phyloP scores from a whole-genome alignment of 805 yeast species.

The Alloascoidea africana region DNA sequence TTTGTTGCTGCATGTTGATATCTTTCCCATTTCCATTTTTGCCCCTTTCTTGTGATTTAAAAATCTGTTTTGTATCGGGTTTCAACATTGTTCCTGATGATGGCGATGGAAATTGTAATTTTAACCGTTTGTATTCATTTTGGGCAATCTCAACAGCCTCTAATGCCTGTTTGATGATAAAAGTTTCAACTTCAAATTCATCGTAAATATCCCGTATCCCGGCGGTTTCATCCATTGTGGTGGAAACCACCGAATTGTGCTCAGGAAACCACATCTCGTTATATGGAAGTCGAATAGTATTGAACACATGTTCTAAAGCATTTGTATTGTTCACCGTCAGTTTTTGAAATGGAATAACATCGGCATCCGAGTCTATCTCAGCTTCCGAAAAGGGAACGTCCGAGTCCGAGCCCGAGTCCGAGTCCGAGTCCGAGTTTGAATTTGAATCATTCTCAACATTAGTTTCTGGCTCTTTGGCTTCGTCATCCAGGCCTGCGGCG shows the following conservation, averaged over 20 bases:
- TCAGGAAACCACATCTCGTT: slow-evolving; percentile 61
- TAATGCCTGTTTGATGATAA: slow-evolving; percentile 69
- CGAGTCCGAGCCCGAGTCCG: too few relatives aligned
- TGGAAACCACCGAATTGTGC: slow-evolving; percentile 59
- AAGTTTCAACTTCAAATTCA: slow-evolving; percentile 73
- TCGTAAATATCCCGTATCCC: slow-evolving; percentile 73
- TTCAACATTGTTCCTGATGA: background rate
- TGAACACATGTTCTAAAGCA: slow-evolving; percentile 30
- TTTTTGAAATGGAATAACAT: slow-evolving; percentile 83
- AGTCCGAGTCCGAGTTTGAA: too few relatives aligned
- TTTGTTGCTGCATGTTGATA: background rate
- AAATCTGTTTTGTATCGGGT: too few relatives aligned
- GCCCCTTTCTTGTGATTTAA: too few relatives aligned
- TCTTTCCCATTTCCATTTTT: too few relatives aligned
- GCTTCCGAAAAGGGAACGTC: slow-evolving; percentile 85
- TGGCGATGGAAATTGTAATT: slow-evolving; percentile 45
- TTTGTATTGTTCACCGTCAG: slow-evolving; percentile 74
- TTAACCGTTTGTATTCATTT: slow-evolving; percentile 43
- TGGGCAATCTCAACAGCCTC: slow-evolving; percentile 34
- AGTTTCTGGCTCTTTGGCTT: too few relatives aligned
- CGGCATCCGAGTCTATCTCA: slow-evolving; percentile 88
- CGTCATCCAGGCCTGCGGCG: too few relatives aligned
- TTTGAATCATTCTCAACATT: too few relatives aligned
- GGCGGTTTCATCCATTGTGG: slow-evolving; percentile 37
- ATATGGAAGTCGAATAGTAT: slow-evolving; percentile 30